Conservation (phyloP, 139 green algal genomes). For the Micractinium sp. region DNA sequence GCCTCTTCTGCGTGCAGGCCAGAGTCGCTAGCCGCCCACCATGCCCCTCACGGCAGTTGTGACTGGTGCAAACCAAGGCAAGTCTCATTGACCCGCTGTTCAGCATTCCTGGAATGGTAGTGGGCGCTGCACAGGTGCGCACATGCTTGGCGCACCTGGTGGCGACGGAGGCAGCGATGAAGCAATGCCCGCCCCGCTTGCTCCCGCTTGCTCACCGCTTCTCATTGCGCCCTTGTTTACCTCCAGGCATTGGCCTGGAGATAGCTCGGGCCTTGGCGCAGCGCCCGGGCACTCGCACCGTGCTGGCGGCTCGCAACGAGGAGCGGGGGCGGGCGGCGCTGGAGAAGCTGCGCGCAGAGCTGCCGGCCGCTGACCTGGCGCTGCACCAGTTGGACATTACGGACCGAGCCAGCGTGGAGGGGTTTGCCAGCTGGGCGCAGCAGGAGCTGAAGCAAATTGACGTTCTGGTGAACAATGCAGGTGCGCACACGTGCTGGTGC, state of each 20-base stretch:
- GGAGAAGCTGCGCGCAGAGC: constrained; percentile 37
- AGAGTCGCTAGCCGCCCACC: neutral
- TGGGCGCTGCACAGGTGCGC: neutral
- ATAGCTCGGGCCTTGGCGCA: constrained; percentile 58
- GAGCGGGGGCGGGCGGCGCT: constrained; percentile 51
- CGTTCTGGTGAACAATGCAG: constrained; percentile 62
- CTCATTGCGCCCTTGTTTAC: neutral
- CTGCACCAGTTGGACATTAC: constrained; percentile 9
- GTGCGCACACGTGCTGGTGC: neutral
- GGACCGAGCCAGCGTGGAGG: constrained; percentile 50
- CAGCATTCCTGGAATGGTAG: neutral
- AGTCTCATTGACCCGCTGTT: neutral
- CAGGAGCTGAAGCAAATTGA: constrained; percentile 44
- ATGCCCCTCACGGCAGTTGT: constrained; percentile 4
- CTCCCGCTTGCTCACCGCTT: neutral
- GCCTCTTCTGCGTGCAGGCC: no score
- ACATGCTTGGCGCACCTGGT: no score
- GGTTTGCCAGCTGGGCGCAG: constrained; percentile 58
- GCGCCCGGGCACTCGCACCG: constrained; percentile 48
- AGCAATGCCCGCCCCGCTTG: neutral
- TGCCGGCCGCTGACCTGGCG: constrained; percentile 3
- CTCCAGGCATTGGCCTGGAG: constrained; percentile 69
- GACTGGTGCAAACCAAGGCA: constrained; percentile 24
- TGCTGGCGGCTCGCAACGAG: constrained; percentile 61
- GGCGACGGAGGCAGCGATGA: neutral